Evolutionary conservation across 2,329 filamentous ascomycete genomes (phyloP), one percentile per base, ranked within the genome.

Genomic region (Diaporthe ampelina): DNA sequence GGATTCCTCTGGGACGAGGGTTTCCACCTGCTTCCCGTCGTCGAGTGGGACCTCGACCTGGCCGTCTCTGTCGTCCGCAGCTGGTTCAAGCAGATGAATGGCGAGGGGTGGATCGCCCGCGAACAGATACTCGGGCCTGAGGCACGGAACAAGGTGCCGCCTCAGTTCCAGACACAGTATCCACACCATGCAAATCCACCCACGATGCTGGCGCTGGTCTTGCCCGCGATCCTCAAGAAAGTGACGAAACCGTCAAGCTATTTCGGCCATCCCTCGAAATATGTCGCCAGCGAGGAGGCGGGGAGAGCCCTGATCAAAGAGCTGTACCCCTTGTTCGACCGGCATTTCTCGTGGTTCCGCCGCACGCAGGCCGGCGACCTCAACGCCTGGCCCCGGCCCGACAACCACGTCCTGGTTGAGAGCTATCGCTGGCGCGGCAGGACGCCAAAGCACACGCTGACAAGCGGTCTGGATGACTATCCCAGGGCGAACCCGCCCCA

Each of bases 1-100:
- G 95, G 95, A 0, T 98, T 98, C 81, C 87, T 98, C 7, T 98
- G 95, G 95, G 95, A 98, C 78, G 95, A 98, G 82, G 95, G 95
- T 0, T 98, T 97, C 83, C 95, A 98, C 79, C 86, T 98, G n/a
- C 86, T 97, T 65, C 94, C 94, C 1, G 91, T 98, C 70, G 88
- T 94, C 26, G 95, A 98, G 76, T 98, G 94, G 93, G 95, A 98
- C 81, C 90, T 94, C 57, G 95, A 97, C 80, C 88, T 98, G 61
- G 92, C 93, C 7, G 85, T 92, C 32, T 94, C 97, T 75, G 94
- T 98, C 77, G 89, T 98, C 75, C 94, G 93, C 83, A 97, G 94
- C 82, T 98, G 95, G 95, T 95, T 96, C 85, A 94, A 92, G 75
- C 89, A 96, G n/a, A 97, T 97, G 90, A 95, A 98, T 76, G 92